phyloP scores from a whole-genome alignment of 177 flowering plant genomes.

The Vitis hybrid region DNA sequence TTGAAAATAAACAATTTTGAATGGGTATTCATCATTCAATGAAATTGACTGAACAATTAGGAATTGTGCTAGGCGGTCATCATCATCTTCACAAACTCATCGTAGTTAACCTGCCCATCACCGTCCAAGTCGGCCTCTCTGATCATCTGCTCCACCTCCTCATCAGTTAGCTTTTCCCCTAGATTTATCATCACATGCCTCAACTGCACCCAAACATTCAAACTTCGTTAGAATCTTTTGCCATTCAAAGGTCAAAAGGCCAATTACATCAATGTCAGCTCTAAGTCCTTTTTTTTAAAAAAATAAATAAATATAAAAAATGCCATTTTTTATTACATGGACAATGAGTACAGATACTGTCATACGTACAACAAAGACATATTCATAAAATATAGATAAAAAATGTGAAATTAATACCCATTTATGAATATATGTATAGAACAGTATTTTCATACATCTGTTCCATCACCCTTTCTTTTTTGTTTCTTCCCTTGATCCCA shows the following conservation, averaged over 20 bases:
- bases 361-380: constrained; percentile 2
- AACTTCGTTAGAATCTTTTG: background rate
- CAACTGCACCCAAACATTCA: constrained; percentile 24
- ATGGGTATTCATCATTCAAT: background rate
- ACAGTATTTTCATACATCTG: too few species aligned
- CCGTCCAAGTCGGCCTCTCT: constrained; percentile 58
- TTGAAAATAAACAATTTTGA: background rate
- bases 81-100: constrained; percentile 57
- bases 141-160: constrained; percentile 57
- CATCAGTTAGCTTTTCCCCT: constrained; percentile 51
- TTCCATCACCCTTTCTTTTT: too few species aligned
- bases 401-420: constrained; percentile 5
- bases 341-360: background rate
- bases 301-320: background rate
- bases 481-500: too few species aligned
- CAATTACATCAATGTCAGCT: background rate
- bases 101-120: constrained; percentile 52
- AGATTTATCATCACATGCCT: constrained; percentile 57
- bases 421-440: too few species aligned
- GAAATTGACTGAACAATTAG: background rate
- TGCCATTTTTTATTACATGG: constrained; percentile 16
- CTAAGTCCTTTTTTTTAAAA: background rate
- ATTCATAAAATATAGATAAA: constrained; percentile 4
- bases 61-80: constrained; percentile 10
- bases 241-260: background rate